Evolutionary conservation across 768 basidiomycete species (phyloP).

Genomic region (Phylloporus sp.): DNA sequence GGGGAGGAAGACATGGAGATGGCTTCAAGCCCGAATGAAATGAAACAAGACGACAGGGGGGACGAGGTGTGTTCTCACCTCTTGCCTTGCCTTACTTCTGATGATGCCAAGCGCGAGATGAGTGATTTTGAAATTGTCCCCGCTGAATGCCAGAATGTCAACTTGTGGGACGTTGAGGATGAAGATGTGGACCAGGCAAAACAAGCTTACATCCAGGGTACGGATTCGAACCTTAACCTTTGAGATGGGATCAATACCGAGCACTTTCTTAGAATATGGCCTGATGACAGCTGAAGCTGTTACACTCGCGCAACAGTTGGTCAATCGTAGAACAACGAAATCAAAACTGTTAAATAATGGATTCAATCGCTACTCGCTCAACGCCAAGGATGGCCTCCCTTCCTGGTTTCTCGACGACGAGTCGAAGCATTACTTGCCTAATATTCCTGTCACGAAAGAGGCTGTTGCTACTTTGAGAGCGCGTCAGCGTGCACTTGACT

Average conservation of each 20-base stretch:
- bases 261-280: constrained; percentile 57
- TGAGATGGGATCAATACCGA: constrained; percentile 3
- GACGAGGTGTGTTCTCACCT: constrained; percentile 22
- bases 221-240: constrained; percentile 25
- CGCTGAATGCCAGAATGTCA: constrained; percentile 47
- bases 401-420: constrained; percentile 98
- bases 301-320: constrained; percentile 84
- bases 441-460: constrained; percentile 96
- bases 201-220: constrained; percentile 64
- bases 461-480: constrained; percentile 81
- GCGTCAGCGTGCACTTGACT: constrained; percentile 90
- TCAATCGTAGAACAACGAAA: constrained; percentile 86
- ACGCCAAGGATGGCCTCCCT: constrained; percentile 88
- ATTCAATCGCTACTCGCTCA: constrained; percentile 90
- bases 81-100: constrained; percentile 3
- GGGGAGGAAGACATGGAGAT: constrained; percentile 25
- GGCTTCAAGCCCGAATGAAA: constrained; percentile 29
- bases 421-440: constrained; percentile 85
- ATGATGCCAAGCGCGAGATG: constrained; percentile 17
- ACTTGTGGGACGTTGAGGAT: constrained; percentile 79
- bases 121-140: constrained; percentile 75
- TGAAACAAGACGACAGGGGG: constrained; percentile 28
- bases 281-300: constrained; percentile 87
- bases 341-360: constrained; percentile 91
- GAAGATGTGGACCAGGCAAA: constrained; percentile 72